phyloP scores from a whole-genome alignment of 2,329 filamentous ascomycete genomes.

The Dactylella cylindrospora region DNA sequence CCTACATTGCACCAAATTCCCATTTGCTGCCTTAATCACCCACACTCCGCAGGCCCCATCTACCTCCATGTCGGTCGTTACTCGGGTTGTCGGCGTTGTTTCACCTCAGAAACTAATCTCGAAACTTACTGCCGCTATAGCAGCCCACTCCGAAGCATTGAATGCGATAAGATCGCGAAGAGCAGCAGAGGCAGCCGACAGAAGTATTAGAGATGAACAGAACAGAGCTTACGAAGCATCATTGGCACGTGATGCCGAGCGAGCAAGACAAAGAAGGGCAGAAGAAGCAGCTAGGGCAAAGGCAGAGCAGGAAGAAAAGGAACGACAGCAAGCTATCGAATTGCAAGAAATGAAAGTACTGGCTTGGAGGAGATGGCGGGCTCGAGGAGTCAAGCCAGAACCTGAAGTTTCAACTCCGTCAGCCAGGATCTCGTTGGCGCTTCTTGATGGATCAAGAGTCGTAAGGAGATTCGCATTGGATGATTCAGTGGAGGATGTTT shows the following conservation, averaged over 20 bases:
- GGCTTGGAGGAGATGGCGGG: constrained; percentile 77
- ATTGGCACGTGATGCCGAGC: constrained; percentile 81
- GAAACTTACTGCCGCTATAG: constrained; percentile 72
- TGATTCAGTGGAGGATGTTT: constrained; percentile 81
- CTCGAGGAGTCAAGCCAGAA: constrained; percentile 66
- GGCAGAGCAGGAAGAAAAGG: constrained; percentile 61
- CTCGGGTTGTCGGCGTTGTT: constrained; percentile 72
- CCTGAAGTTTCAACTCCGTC: constrained; percentile 64
- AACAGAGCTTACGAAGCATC: constrained; percentile 92
- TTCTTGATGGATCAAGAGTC: constrained; percentile 70
- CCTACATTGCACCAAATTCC: constrained; percentile 86
- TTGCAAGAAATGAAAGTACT: constrained; percentile 55
- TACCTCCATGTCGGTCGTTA: constrained; percentile 86
- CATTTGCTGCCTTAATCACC: constrained; percentile 81
- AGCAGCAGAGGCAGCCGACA: constrained; percentile 75
- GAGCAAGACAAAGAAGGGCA: constrained; percentile 68
- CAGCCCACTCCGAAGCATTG: constrained; percentile 74
- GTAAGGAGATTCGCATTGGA: constrained; percentile 71
- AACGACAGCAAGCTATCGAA: constrained; percentile 56
- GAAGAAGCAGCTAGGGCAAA: constrained; percentile 68
- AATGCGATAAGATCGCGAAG: constrained; percentile 73
- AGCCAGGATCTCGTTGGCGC: constrained; percentile 59
- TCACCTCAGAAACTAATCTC: constrained; percentile 70
- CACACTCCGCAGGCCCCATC: constrained; percentile 66
- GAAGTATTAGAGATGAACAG: constrained; percentile 80